Evolutionary conservation across 306 rosid species (phyloP), one percentile per base, ranked within the genome.

Genomic region (Casuarina cunninghamiana): DNA sequence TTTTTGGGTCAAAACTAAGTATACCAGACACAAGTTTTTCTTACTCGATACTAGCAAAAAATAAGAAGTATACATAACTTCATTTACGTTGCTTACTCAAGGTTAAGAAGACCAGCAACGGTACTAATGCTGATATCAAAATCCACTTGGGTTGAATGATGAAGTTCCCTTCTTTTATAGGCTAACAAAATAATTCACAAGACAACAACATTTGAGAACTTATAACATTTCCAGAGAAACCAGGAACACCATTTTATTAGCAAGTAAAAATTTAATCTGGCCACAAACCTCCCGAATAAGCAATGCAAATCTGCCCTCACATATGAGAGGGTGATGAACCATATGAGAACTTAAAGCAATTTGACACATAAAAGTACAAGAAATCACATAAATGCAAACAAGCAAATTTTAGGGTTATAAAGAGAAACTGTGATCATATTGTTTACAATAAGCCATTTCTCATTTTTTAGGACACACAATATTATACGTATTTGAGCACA

Each of bases 111-210:
- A 80, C 99, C 99, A 76, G 96, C 91, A 76, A 95, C 99, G 0
- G 99, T 95, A 80, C 93, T 85, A 61, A 95, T 89, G 89, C 99
- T 86, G 58, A 95, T 95, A 78, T 95, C 99, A 83, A 95, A 95
- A 89, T 95, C 99, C 80, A 95, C 99, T 87, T 95, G 43, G 99
- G 99, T 88, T 95, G 99, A 86, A 95, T 91, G 88, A 95, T 91
- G 85, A 93, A 95, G 83, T 91, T 93, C 77, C 99, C 99, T 86
- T 95, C 99, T 86, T 93, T 86, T 75, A 95, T 95, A 74, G 99
- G 99, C 99, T 93, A 90, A 58, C 68, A 74, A 75, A 26, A 46
- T 17, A 55, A 79, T 69, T 75, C 69, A 78, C 69, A 84, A 74
- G 75, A 66, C 42, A 79, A 71, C 26, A 63, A 53, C 46, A 57